Percentiles rank a stretch among this genome's conserved stretches.
phyloP scores from a whole-genome alignment of 257 asterid species.

The Agastache rugosa region DNA sequence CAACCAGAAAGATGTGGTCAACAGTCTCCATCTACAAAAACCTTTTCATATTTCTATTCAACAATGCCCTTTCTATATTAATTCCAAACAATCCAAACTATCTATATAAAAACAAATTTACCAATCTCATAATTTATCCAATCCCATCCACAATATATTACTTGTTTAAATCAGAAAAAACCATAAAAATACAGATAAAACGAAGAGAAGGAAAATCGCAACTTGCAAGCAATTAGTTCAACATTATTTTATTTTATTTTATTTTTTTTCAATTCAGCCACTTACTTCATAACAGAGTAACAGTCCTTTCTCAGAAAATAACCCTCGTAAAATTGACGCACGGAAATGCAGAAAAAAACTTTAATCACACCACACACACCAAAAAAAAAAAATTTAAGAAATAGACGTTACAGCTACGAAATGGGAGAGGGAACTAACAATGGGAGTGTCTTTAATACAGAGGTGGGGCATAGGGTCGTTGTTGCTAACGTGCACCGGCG shows the following conservation, averaged over 20 bases:
- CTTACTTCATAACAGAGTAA: no score
- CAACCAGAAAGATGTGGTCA: constrained; percentile 45
- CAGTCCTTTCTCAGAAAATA: background rate
- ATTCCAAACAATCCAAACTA: background rate
- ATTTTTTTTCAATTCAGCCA: no score
- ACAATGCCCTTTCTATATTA: constrained; percentile 6
- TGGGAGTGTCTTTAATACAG: constrained; percentile 59
- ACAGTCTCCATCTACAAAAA: constrained; percentile 31
- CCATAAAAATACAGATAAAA: constrained; percentile 4
- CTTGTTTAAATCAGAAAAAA: constrained; percentile 3
- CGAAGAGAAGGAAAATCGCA: background rate
- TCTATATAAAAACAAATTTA: constrained; percentile 17
- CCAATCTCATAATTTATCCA: background rate
- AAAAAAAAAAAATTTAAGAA: background rate
- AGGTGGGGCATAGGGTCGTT: constrained; percentile 65
- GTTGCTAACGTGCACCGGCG: constrained; percentile 81
- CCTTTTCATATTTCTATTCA: background rate
- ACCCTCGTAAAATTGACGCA: background rate
- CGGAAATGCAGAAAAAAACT: constrained; percentile 1
- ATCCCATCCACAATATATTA: constrained; percentile 8
- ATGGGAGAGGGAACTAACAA: constrained; percentile 45
- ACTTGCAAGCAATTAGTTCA: background rate
- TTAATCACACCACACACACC: no score
- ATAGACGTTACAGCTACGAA: background rate
- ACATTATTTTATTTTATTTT: no score